Evolutionary conservation across 805 yeast species (phyloP).

Genomic region (Starmerella vaccinii): DNA sequence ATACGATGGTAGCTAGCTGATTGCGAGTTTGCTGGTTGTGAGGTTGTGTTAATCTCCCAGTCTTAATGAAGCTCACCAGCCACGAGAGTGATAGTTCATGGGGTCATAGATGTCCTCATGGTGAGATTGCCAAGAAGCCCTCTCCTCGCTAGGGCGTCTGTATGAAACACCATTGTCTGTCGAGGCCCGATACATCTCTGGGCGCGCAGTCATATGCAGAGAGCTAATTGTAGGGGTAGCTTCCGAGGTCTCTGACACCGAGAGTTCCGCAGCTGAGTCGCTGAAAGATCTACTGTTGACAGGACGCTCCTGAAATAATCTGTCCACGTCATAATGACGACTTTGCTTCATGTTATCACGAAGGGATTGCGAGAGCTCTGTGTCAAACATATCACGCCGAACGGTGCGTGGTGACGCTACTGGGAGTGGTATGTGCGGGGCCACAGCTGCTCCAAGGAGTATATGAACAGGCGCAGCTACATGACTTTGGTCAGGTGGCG

Average conservation of each 20-base stretch:
- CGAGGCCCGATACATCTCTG: conserved; percentile 19
- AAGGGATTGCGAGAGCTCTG: conserved; percentile 11
- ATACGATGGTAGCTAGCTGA: not conserved
- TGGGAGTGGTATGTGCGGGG: conserved; percentile 17
- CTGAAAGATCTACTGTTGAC: conserved; percentile 1
- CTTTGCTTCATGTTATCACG: conserved; percentile 15
- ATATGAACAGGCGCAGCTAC: conserved; percentile 20
- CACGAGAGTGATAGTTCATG: conserved; percentile 25
- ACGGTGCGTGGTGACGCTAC: conserved; percentile 5
- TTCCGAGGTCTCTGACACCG: not conserved
- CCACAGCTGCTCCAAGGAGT: conserved; percentile 18
- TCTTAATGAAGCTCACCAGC: conserved; percentile 26
- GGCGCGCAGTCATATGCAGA: conserved; percentile 16
- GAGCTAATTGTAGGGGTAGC: not conserved
- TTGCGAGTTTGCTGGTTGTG: no score
- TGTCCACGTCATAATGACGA: conserved; percentile 15
- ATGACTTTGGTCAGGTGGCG: not conserved
- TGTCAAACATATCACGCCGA: not conserved
- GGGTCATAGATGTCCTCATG: conserved; percentile 25
- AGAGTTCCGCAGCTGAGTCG: not conserved
- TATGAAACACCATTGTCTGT: conserved; percentile 10
- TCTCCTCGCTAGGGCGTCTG: not conserved
- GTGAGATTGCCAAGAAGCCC: conserved; percentile 8
- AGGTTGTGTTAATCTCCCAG: no score
- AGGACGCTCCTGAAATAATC: conserved; percentile 8